phyloP scores from a whole-genome alignment of 108 stramenopile species.

The Skeletonema menzelii region DNA sequence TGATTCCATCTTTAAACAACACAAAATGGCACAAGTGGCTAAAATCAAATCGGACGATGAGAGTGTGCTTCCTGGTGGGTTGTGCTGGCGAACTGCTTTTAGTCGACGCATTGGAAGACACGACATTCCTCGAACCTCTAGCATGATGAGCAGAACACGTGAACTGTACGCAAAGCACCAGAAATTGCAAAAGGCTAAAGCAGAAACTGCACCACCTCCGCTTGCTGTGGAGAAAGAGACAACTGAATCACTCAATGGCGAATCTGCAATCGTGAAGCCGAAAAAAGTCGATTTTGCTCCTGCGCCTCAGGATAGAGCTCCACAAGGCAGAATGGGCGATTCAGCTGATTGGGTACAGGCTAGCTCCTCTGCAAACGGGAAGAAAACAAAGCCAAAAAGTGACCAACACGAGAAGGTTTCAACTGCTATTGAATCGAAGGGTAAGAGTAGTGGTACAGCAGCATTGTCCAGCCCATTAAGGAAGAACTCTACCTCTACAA shows the following conservation, averaged over 20 bases:
- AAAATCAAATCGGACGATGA: neutral
- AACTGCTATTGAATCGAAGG: neutral
- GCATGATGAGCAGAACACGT: neutral
- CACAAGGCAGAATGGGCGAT: neutral
- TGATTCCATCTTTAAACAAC: neutral
- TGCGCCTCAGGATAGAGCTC: neutral
- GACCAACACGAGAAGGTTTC: neutral
- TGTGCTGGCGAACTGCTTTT: conserved; percentile 6
- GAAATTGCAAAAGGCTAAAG: neutral
- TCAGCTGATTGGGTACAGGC: neutral
- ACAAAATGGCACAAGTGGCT: neutral
- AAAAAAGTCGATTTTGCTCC: neutral
- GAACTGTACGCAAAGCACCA: neutral
- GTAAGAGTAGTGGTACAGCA: neutral
- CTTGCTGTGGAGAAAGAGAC: neutral
- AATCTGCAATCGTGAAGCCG: neutral
- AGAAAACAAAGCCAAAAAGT: neutral
- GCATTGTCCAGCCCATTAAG: neutral
- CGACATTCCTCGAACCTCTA: neutral
- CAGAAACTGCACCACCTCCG: neutral
- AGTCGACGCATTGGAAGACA: neutral
- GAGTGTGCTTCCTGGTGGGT: neutral
- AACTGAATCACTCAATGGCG: neutral
- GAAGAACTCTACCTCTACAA: neutral
- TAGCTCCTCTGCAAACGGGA: neutral